Conservation (phyloP, 257 asterid species). For the Phtheirospermum japonicum region DNA sequence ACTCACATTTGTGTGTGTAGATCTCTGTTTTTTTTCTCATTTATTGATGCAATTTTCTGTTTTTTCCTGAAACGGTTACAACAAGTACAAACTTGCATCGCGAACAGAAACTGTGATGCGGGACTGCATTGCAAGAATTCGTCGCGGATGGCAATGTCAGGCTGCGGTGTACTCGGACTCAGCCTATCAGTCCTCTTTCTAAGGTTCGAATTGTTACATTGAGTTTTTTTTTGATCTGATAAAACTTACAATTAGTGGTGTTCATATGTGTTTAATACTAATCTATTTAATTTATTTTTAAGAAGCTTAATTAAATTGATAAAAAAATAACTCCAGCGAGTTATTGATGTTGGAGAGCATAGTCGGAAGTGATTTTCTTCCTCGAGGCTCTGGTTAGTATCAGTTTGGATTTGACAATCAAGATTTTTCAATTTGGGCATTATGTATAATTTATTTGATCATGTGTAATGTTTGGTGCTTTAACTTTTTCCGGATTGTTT, state of each 20-base stretch:
- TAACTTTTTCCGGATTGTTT: background rate
- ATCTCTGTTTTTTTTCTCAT: slow-evolving; percentile 5
- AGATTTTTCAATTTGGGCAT: background rate
- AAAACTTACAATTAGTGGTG: no score
- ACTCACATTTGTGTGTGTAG: slow-evolving; percentile 3
- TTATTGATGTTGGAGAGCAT: slow-evolving; percentile 94
- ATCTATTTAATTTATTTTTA: no score
- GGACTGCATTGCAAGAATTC: slow-evolving; percentile 89
- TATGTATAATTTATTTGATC: background rate
- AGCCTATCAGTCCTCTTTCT: slow-evolving; percentile 70
- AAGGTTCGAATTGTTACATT: no score
- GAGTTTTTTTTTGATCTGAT: no score
- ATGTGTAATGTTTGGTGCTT: slow-evolving; percentile 10
- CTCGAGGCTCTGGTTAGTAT: slow-evolving; percentile 90
- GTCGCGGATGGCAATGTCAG: slow-evolving; percentile 55
- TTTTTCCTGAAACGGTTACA: slow-evolving; percentile 28
- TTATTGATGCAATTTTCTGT: background rate
- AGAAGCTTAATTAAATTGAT: no score
- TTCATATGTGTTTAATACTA: no score
- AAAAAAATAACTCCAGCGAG: no score
- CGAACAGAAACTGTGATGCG: slow-evolving; percentile 45
- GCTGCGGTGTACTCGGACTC: slow-evolving; percentile 80
- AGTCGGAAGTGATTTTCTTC: slow-evolving; percentile 94
- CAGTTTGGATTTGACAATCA: background rate
- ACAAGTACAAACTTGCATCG: slow-evolving; percentile 62